A percentile compares a stretch with the other conserved stretches of the same genome.
These are phyloP conservation scores for Taiozyma sp. DNA, from an alignment of 1,139 yeast species.

Conservation along the genomic window DNA sequence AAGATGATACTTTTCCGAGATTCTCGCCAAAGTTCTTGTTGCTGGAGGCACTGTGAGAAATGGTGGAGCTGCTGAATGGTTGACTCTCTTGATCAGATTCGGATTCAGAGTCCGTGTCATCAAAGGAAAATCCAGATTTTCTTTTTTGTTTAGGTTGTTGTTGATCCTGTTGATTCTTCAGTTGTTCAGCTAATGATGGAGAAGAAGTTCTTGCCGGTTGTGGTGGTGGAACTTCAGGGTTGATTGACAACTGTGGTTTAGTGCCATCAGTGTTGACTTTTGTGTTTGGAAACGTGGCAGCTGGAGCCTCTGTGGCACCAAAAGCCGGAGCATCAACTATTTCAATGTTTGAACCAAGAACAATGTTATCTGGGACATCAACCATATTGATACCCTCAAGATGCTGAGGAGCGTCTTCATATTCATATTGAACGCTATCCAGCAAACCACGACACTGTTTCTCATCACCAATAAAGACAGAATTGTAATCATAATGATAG, in stretches of 20 bases:
- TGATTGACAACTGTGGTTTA: background rate
- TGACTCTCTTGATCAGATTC: constrained; percentile 17
- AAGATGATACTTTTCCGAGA: constrained; percentile 19
- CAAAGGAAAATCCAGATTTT: constrained; percentile 1
- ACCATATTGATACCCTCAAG: constrained; percentile 32
- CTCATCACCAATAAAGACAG: constrained; percentile 64
- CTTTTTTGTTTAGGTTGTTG: background rate
- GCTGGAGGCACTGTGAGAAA: constrained; percentile 2
- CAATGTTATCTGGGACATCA: constrained; percentile 36
- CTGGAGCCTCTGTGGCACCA: background rate
- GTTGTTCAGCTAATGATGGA: background rate
- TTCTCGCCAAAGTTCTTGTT: constrained; percentile 7
- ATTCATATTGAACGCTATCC: constrained; percentile 18
- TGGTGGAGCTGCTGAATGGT: constrained; percentile 6
- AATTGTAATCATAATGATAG: constrained; percentile 82
- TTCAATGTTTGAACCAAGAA: constrained; percentile 22
- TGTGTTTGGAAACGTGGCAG: background rate
- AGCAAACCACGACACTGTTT: constrained; percentile 24
- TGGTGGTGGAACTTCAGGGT: background rate
- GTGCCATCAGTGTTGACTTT: background rate
- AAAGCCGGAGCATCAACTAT: constrained; percentile 9
- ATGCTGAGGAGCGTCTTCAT: constrained; percentile 20
- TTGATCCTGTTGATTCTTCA: background rate
- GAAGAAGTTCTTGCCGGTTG: background rate
- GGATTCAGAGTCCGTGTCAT: constrained; percentile 22